Base-by-base conservation (phyloP, 2,329 filamentous ascomycete genomes). In the Pestalotiopsis fici region DNA sequence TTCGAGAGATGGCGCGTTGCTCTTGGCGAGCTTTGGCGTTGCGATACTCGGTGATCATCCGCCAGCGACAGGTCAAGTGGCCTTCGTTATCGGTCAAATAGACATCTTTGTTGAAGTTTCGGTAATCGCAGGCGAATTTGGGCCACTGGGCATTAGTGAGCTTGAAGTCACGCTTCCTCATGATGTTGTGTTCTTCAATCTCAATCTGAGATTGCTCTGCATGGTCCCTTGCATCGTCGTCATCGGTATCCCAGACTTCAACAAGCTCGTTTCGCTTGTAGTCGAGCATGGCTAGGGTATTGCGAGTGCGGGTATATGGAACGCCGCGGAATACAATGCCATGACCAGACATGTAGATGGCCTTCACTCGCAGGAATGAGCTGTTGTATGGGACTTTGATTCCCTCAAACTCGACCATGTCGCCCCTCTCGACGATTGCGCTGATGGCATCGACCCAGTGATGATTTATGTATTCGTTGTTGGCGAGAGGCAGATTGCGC, bases 131-230 rank as follows among this genome's bases (percentile, higher is more conserved):
- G 0, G 77, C 74, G 60, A 80, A 78, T 0, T 74, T 66, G 0
- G 85, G 85, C 56, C 83, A 88, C 0, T 76, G 71, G 0, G 81
- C 75, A 67, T 93, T 93, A 0, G 90, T 93, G 2, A 85, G 76
- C 0, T 82, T 73, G 0, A 92, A 76, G 0, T 74, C 74, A 0
- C 87, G 78, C 6, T 82, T 76, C 1, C 76, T 69, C 2, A 80
- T 71, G 0, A 90, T 78, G 0, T 79, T 68, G 0, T 70, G 62
- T 0, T 84, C 66, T 0, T 76, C 56, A 0, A 90, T 73, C 2
- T 88, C 83, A 0, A 85, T 71, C 0, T 82, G 67, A 0, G 79
- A 75, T 23, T 87, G 83, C 0, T 77, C 67, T 0, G 80, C 64
- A 0, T 73, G 64, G 0, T 70, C 39, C 3, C 78, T 69, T 0